Base-by-base conservation (phyloP, 169 alveolate genomes). In the Cyclospora cayetanensis region DNA sequence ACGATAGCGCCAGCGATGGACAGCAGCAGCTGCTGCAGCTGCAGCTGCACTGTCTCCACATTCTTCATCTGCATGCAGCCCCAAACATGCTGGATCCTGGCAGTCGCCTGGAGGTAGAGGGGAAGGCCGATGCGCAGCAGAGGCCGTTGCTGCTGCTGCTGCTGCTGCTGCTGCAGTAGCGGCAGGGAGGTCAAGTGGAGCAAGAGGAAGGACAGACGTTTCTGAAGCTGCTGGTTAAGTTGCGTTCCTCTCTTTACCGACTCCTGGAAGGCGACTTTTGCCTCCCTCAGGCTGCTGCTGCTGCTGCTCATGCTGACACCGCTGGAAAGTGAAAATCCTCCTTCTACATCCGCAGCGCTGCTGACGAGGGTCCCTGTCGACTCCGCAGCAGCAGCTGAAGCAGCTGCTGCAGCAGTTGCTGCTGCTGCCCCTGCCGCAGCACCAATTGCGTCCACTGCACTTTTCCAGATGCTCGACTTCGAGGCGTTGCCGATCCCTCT, bases 11-110 rank as follows among this genome's bases (percentile, higher is more conserved):
- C 86, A 25, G 68, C 37, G 7, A 43, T 27, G 2, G 66, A 27
- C 68, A 76, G 86, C 68, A 76, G 86, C 68, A 76, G 86, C 46
- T 76, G 86, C 86, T 76, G 86, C 86, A 76, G 86, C 86, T 41
- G 86, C 68, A 18, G 41, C 68, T 43, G 86, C 86, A 76, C 46
- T 31, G 27, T 9, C 68, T 76, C 25, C 39, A 42, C 46, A 22
- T 76, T 43, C 5, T 27, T 27, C 9, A 41, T 76, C n/a, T 43
- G 50, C 11, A 76, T 3, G 22, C 86, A 25, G 43, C 86, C 68
- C 86, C 86, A 76, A 9, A 76, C 25, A 43, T 76, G 86, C 86
- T 76, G 86, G 68, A 76, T 39, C 42, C 25, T 76, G 15, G 86
- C 86, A 43, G 66, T 76, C 18, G 86, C 86, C 86, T 76, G 86